A percentile compares a stretch with the other conserved stretches of the same genome.
Evolutionary conservation across 2,329 filamentous ascomycete genomes (phyloP).

Genomic region (Monosporascus cannonballus): DNA sequence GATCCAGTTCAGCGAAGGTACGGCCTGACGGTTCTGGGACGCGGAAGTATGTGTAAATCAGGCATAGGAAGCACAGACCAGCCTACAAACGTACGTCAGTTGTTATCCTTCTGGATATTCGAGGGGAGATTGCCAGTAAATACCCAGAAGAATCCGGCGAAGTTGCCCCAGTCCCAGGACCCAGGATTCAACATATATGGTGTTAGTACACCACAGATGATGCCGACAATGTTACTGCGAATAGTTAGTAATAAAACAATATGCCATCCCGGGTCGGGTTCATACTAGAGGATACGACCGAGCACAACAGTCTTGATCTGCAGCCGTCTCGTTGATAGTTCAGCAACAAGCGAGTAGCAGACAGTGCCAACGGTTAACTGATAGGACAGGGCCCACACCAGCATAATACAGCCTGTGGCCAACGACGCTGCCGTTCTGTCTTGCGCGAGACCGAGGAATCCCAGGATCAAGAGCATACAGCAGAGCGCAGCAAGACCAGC

Average conservation of each 20-base stretch:
- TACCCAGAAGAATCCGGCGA: slow-evolving; percentile 80
- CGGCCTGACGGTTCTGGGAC: slow-evolving; percentile 75
- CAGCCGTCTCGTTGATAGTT: slow-evolving; percentile 74
- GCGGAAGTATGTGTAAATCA: slow-evolving; percentile 76
- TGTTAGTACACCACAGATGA: slow-evolving; percentile 74
- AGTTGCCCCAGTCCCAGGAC: slow-evolving; percentile 85
- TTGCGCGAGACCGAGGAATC: slow-evolving; percentile 73
- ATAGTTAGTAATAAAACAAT: slow-evolving; percentile 3
- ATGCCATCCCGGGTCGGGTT: background rate
- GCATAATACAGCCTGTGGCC: slow-evolving; percentile 80
- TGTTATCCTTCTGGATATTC: background rate
- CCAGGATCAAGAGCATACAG: slow-evolving; percentile 73
- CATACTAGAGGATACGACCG: slow-evolving; percentile 68
- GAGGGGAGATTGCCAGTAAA: slow-evolving; percentile 13
- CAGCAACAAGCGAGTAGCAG: slow-evolving; percentile 81
- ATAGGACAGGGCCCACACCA: slow-evolving; percentile 76
- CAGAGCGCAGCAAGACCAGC: slow-evolving; percentile 69
- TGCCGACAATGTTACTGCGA: slow-evolving; percentile 67
- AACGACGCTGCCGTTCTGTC: slow-evolving; percentile 58
- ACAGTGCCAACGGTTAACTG: slow-evolving; percentile 85
- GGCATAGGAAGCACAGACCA: slow-evolving; percentile 72
- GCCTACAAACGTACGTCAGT: slow-evolving; percentile 34
- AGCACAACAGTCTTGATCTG: slow-evolving; percentile 91
- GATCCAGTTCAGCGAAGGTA: slow-evolving; percentile 79
- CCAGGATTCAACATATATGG: slow-evolving; percentile 90